Evolutionary conservation across 495 filamentous ascomycete species (phyloP).

Genomic region (Neurospora hispaniola): DNA sequence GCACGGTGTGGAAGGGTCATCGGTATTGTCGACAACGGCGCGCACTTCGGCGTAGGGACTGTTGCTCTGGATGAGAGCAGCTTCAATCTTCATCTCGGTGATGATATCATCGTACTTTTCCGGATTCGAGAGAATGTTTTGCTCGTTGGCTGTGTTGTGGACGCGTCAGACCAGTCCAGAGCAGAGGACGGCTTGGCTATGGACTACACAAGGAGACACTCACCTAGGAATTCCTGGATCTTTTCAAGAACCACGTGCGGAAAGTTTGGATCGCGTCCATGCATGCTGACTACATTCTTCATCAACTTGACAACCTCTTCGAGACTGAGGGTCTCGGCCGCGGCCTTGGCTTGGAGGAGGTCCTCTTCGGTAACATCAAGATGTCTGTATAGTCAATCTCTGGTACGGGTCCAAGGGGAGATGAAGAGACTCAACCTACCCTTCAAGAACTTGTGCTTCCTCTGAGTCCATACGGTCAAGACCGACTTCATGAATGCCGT

Average conservation of each 20-base stretch:
- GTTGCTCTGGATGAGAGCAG: constrained; percentile 33
- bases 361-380: constrained; percentile 22
- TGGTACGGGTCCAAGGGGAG: background rate
- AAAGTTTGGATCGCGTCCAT: constrained; percentile 23
- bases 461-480: background rate
- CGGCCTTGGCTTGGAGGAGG: constrained; percentile 18
- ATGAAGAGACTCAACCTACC: background rate
- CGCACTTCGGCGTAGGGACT: constrained; percentile 40
- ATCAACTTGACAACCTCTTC: constrained; percentile 17
- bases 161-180: background rate
- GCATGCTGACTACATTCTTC: constrained; percentile 17
- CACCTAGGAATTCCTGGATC: constrained; percentile 18
- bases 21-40: constrained; percentile 38
- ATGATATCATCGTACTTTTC: constrained; percentile 26
- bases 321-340: constrained; percentile 16
- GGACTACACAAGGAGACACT: background rate
- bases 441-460: background rate
- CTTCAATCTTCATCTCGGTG: constrained; percentile 33
- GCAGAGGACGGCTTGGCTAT: background rate
- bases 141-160: constrained; percentile 21
- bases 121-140: constrained; percentile 22
- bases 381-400: constrained; percentile 1
- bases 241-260: constrained; percentile 14
- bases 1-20: constrained; percentile 26
- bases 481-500: background rate